Percentiles rank a stretch among this genome's conserved stretches.
Evolutionary conservation across 1,284 basidiomycete genomes (phyloP).

Genomic region (Ceratobasidium papillatum): DNA sequence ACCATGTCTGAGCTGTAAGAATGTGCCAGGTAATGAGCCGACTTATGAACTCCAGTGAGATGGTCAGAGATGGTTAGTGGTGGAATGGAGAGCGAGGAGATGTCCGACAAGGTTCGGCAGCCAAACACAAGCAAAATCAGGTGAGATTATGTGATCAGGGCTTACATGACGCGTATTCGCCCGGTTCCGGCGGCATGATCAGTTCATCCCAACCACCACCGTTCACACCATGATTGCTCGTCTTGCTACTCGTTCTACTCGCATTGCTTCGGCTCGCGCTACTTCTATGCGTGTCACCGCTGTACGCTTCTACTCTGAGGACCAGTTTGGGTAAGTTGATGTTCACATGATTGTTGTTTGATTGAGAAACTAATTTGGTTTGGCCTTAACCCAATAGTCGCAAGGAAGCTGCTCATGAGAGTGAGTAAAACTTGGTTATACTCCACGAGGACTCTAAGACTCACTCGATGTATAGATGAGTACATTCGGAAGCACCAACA

Average conservation of each 20-base stretch:
- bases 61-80: background rate
- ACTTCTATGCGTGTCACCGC: background rate
- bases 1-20: background rate
- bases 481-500: slow-evolving; percentile 27
- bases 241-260: slow-evolving; percentile 22
- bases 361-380: background rate
- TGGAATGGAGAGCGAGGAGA: background rate
- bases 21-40: too few species aligned
- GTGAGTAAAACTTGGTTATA: background rate
- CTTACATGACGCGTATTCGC: slow-evolving; percentile 20
- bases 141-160: background rate
- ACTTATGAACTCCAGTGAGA: too few species aligned
- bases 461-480: background rate
- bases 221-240: slow-evolving; percentile 35
- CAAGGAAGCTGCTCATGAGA: slow-evolving; percentile 33
- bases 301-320: slow-evolving; percentile 32
- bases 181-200: slow-evolving; percentile 25
- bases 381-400: slow-evolving; percentile 3
- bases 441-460: background rate
- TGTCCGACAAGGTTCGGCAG: background rate
- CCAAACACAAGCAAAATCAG: background rate
- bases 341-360: background rate
- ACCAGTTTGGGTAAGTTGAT: slow-evolving; percentile 28
- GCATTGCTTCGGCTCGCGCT: background rate
- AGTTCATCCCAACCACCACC: slow-evolving; percentile 26